Base-by-base conservation (phyloP, 768 basidiomycete species). In the Boletus insuetus region DNA sequence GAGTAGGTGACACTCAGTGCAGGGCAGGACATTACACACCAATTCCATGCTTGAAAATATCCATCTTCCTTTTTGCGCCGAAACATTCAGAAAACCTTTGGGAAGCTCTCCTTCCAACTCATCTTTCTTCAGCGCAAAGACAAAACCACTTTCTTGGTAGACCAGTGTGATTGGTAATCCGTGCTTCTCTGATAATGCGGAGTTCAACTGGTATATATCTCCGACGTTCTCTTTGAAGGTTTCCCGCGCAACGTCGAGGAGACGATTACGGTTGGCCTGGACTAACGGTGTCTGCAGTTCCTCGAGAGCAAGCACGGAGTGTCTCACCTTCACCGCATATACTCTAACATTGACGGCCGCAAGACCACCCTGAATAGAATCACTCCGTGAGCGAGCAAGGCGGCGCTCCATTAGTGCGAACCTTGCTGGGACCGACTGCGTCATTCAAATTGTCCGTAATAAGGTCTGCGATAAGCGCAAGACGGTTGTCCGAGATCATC, bases 241-340 rank as follows among this genome's bases (percentile, higher is more conserved):
- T 69, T 93, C 93, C 3, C 97, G 82, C 2, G 96, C 97, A 8
- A 98, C 93, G 59, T 98, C 96, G 31, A 99, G 85, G 11, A 96
- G 77, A 29, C 83, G 83, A 60, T 93, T 91, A 64, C 79, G 81
- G 56, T 90, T 89, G 3, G 91, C 89, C 82, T 88, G 44, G 8
- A 47, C 42, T 37, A 38, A 29, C 32, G 32, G 41, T 24, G 34
- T 34, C 12, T 31, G 17, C 3, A 32, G 39, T 58, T 46, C 34
- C 19, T 46, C 26, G 11, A 39, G 1, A 14, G 8, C 4, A 19
- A 19, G 19, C 19, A 0, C 12, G 6, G 14, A 20, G 20, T 3
- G 0, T 44, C 46, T 49, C 48, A 83, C 86, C 69, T 85, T 91
- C 54, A 98, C 89, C 3, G 95, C 95, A 71, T 94, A 99, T 22